These are phyloP conservation scores for Cryptococcus sp. DNA, from an alignment of 1,284 basidiomycete genomes.

Conservation along the genomic window DNA sequence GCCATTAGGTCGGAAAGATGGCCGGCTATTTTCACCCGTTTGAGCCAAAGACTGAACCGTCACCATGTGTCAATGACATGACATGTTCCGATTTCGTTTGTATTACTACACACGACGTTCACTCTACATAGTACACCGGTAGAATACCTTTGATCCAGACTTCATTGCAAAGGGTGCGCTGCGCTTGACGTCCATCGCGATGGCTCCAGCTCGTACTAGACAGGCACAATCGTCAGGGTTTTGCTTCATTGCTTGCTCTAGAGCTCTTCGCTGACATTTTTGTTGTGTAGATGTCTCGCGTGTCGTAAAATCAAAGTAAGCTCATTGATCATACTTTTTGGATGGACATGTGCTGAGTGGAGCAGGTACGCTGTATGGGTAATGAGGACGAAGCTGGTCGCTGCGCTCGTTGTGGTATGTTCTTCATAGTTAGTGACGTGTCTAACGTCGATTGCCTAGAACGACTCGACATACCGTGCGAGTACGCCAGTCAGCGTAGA, in stretches of 20 bases:
- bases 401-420: slow-evolving; percentile 3
- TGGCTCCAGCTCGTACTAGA: not conserved
- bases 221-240: not conserved
- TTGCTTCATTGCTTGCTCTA: not conserved
- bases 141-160: no score
- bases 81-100: no score
- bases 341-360: not conserved
- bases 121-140: no score
- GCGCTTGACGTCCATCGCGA: not conserved
- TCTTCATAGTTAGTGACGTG: not conserved
- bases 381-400: slow-evolving; percentile 1
- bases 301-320: slow-evolving; percentile 2
- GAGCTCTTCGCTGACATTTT: not conserved
- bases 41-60: no score
- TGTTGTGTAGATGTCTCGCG: not conserved
- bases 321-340: not conserved
- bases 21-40: not conserved
- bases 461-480: slow-evolving; percentile 1
- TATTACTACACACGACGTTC: no score
- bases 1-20: not conserved
- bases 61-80: no score
- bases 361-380: slow-evolving; percentile 1
- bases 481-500: not conserved
- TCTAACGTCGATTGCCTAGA: not conserved
- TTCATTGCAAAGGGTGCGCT: no score